Conservation (phyloP, 805 yeast species). For the Saccharomyces eubayanus region DNA sequence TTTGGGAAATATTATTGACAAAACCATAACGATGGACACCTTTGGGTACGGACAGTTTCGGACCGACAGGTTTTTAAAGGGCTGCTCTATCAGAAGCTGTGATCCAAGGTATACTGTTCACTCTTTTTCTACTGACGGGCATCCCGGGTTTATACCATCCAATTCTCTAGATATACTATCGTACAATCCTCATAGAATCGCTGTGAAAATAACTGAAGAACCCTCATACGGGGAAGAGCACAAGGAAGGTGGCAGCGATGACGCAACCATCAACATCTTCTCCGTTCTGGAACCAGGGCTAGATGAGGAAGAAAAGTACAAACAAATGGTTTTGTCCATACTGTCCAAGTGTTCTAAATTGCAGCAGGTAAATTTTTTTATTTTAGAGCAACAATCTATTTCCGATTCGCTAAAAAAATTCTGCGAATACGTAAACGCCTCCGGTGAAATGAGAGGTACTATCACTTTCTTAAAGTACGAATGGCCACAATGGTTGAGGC, state of each 20-base stretch:
- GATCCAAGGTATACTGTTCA: conserved; percentile 16
- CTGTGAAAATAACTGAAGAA: conserved; percentile 9
- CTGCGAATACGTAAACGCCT: conserved; percentile 35
- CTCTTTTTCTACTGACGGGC: conserved; percentile 18
- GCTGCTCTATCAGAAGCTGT: conserved; percentile 14
- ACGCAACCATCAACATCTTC: conserved; percentile 14
- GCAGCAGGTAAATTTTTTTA: conserved; percentile 63
- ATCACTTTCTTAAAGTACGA: conserved; percentile 67
- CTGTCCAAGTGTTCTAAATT: neutral
- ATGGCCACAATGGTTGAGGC: conserved; percentile 88
- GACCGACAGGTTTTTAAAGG: conserved; percentile 4
- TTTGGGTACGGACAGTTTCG: conserved; percentile 74
- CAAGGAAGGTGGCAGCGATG: neutral
- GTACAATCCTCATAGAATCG: conserved; percentile 15
- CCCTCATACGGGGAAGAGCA: neutral
- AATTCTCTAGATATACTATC: conserved; percentile 9
- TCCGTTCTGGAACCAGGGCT: conserved; percentile 11
- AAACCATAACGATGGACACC: conserved; percentile 68
- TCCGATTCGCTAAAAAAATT: conserved; percentile 40
- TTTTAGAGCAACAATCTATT: conserved; percentile 61
- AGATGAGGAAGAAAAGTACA: conserved; percentile 11
- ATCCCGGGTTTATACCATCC: conserved; percentile 17
- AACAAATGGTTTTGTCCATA: conserved; percentile 12
- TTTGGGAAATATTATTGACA: conserved; percentile 29
- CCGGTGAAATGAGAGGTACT: conserved; percentile 2